Conservation (phyloP, 1,139 yeast genomes). For the Meyerozyma guilliermondii region DNA sequence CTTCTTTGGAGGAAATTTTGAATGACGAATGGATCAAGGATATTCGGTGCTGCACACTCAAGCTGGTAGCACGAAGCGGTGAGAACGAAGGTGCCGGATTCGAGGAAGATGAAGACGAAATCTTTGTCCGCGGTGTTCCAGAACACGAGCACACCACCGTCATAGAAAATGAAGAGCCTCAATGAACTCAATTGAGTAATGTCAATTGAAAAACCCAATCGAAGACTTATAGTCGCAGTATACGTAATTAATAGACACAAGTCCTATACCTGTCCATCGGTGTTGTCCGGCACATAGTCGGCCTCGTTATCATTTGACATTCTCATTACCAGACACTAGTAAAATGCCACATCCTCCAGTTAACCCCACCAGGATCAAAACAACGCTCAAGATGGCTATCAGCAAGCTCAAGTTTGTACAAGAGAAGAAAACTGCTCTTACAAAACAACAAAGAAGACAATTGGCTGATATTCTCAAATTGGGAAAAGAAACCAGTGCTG, state of each 20-base stretch:
- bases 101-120: conserved; percentile 38
- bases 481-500: conserved; percentile 81
- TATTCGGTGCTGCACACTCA: conserved; percentile 47
- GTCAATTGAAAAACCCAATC: too few relatives aligned
- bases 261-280: not conserved
- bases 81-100: conserved; percentile 22
- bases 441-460: conserved; percentile 74
- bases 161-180: conserved; percentile 11
- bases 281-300: not conserved
- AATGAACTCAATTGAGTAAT: too few relatives aligned
- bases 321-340: not conserved
- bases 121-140: conserved; percentile 35
- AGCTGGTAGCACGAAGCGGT: conserved; percentile 18
- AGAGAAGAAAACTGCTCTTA: conserved; percentile 74
- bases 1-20: conserved; percentile 62
- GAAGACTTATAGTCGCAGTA: not conserved
- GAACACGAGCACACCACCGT: conserved; percentile 40
- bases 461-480: conserved; percentile 66
- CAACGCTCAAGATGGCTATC: conserved; percentile 74
- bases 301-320: not conserved
- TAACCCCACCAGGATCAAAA: conserved; percentile 50
- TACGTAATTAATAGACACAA: not conserved
- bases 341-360: conserved; percentile 21
- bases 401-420: conserved; percentile 76
- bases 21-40: conserved; percentile 66